Percentiles rank a stretch among this genome's conserved stretches.
Conservation (phyloP, 2,329 filamentous ascomycete genomes). For the Aspergillus floridensis region DNA sequence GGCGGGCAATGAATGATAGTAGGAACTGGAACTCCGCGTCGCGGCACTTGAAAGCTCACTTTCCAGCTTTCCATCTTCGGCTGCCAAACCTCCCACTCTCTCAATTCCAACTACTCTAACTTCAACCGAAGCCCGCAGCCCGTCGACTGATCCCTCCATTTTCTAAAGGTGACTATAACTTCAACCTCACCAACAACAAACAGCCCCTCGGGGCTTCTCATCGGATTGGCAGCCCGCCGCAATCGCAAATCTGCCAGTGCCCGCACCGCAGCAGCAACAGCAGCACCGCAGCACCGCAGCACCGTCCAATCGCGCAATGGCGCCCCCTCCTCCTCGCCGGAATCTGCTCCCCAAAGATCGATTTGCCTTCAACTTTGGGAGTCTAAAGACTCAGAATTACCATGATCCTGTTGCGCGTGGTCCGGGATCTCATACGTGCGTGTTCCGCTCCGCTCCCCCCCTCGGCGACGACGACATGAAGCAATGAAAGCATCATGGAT, state of each 20-base stretch:
- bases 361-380: constrained; percentile 65
- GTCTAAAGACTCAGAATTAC: constrained; percentile 70
- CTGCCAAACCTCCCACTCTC: no score
- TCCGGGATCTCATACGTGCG: constrained; percentile 57
- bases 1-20: neutral
- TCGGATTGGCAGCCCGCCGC: constrained; percentile 12
- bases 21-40: neutral
- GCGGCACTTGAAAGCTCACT: neutral
- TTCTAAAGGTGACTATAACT: neutral
- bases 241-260: constrained; percentile 16
- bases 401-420: constrained; percentile 59
- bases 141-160: neutral
- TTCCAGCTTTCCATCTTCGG: neutral
- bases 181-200: constrained; percentile 10
- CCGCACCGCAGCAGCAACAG: neutral
- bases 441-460: constrained; percentile 12
- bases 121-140: no score
- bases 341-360: constrained; percentile 59
- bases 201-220: constrained; percentile 25
- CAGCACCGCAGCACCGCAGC: constrained; percentile 6
- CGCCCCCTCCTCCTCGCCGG: constrained; percentile 39
- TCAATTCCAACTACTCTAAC: no score
- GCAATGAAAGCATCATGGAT: neutral
- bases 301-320: constrained; percentile 31
- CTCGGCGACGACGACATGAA: neutral